phyloP scores from a whole-genome alignment of 2,329 filamentous ascomycete species.

The Chaetothyriales sp. region DNA sequence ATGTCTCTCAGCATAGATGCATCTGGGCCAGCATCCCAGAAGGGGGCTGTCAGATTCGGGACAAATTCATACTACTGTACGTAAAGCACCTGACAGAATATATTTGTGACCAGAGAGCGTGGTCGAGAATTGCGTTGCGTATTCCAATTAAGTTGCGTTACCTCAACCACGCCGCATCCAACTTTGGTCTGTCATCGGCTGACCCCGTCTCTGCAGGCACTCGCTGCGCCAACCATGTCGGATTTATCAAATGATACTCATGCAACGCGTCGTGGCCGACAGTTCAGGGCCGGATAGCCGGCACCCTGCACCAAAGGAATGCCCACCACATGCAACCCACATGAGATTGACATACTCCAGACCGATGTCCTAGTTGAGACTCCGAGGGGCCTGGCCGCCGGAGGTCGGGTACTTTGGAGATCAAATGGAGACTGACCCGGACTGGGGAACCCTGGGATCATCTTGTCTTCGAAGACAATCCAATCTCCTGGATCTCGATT shows the following conservation, averaged over 20 bases:
- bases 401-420: not conserved
- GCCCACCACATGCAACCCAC: not conserved
- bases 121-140: too few species aligned
- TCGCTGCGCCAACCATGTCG: conserved; percentile 16
- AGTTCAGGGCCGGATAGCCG: not conserved
- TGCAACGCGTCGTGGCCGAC: not conserved
- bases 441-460: not conserved
- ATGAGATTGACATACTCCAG: not conserved
- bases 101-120: too few species aligned
- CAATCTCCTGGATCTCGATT: too few species aligned
- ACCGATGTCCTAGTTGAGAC: not conserved
- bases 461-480: too few species aligned
- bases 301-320: not conserved
- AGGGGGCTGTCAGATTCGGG: conserved; percentile 31
- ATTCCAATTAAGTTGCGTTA: too few species aligned
- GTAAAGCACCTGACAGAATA: conserved; percentile 17
- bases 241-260: conserved; percentile 17
- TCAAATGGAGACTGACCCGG: not conserved
- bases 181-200: too few species aligned
- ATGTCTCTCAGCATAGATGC: conserved; percentile 31
- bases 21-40: conserved; percentile 20
- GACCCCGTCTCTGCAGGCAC: not conserved
- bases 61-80: conserved; percentile 37
- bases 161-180: too few species aligned
- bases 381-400: not conserved